Evolutionary conservation across 164 flowering plant species (phyloP), one percentile per base, ranked within the genome.

Genomic region (Protea cynaroides): DNA sequence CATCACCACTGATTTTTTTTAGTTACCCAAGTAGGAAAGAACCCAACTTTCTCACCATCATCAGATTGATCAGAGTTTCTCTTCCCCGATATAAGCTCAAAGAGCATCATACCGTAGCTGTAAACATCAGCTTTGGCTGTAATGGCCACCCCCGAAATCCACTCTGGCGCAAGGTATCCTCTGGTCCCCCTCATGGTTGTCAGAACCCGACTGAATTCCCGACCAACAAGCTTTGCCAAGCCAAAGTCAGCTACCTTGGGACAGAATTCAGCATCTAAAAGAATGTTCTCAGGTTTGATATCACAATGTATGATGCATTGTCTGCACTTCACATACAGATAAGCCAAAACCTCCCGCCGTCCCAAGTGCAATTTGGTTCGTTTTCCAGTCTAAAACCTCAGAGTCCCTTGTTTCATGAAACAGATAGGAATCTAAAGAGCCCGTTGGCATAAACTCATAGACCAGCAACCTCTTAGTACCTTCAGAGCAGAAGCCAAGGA

Each of bases 141-240:
- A 9, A 64, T 37, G 14, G 66, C 66, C 7, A 19, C 7, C 2
- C 66, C 66, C 11, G 59, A 64, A 64, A 64, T 36, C 66, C 66
- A 64, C 11, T 64, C 66, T 19, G 66, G 66, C 9, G 66, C 66
- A 36, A 64, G 66, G 54, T 64, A 64, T 47, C 66, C 66, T 52
- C 18, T 53, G 24, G 58, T 64, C 52, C 66, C 66, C 23, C 58
- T 64, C 47, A 64, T 64, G 1, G 66, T 52, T n/a, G 66, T 64
- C n/a, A 64, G 38, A 64, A 64, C 58, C 14, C 66, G 66, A n/a
- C 66, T 64, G 29, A 53, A 64, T 9, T 37, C 66, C 49, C 66
- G 12, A 25, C 66, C 37, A 0, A 64, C 2, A 7, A 64, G 46
- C 66, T 64, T 64, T 10, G 66, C 66, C n/a, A 64, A 19, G 17